Evolutionary conservation across 495 filamentous ascomycete genomes (phyloP), one percentile per base, ranked within the genome.

Genomic region (Podospora fimiseda): DNA sequence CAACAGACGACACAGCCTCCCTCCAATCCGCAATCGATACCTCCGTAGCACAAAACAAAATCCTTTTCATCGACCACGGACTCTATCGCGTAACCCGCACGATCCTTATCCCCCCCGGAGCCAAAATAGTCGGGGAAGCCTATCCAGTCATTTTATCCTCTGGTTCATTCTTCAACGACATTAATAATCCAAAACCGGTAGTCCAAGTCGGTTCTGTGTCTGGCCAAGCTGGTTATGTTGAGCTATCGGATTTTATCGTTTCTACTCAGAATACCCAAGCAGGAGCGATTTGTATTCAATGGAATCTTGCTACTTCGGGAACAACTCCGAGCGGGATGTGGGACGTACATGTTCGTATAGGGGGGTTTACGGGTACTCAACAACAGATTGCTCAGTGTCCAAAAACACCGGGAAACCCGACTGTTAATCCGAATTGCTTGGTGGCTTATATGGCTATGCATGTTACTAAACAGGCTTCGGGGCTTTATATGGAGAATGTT

Each of bases 111-210:
- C 66, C 80, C 73, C 63, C 80, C 58, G 67, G 88, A 63, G 49
- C 77, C 55, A 74, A 71, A 49, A 90, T 97, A 59, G 80, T 85
- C 20, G 92, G 92, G 58, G 91, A 97, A 66, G 81, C 89, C 51
- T 97, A 84, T 82, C 81, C 92, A 21, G 69, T 91, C 36, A 89
- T 97, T 61, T 84, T 95, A 77, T 90, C 87, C 16, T 74, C 81
- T n/a, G 89, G 88, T 22, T 37, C 54, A 16, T 78, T 78, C 21
- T 97, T 94, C 67, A 72, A 80, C 44, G 80, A 91, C 60, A 74
- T 82, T 45, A 75, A 63, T 47, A 86, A 85, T 65, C 91, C 92
- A 16, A 66, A 70, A 36, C 80, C 85, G 0, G 81, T 87, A 2
- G 77, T 90, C 30, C 80, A 87, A 57, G 80, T 95, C 38, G 91